Conservation (phyloP, 768 basidiomycete genomes). For the Galerina sulciceps region DNA sequence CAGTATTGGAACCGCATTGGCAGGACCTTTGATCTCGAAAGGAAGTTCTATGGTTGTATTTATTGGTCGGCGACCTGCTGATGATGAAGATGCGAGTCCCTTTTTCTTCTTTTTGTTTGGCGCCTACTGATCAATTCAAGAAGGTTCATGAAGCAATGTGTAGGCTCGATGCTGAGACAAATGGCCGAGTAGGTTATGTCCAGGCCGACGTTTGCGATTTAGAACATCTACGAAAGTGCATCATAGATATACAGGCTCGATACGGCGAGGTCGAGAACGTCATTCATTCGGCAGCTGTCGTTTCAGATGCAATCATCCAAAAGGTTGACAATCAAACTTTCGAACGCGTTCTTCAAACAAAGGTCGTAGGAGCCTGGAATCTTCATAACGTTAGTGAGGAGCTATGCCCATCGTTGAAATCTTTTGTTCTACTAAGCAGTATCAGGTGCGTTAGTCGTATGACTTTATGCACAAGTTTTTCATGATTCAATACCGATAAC, state of each 20-base stretch:
- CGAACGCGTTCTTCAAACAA: conserved; percentile 25
- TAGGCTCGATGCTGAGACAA: not conserved
- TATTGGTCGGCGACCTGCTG: conserved; percentile 18
- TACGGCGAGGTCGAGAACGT: conserved; percentile 16
- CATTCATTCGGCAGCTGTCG: conserved; percentile 28
- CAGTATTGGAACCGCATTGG: conserved; percentile 27
- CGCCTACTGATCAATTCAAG: not conserved
- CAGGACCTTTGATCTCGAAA: conserved; percentile 11
- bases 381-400: conserved; percentile 27
- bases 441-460: conserved; percentile 18
- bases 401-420: conserved; percentile 17
- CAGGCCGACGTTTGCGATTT: conserved; percentile 27
- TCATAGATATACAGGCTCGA: conserved; percentile 8
- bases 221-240: conserved; percentile 12
- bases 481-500: not conserved
- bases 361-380: conserved; percentile 31
- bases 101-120: not conserved
- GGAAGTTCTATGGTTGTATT: conserved; percentile 20
- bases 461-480: not conserved
- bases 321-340: conserved; percentile 16
- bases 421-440: conserved; percentile 30
- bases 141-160: conserved; percentile 14
- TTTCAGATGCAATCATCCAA: conserved; percentile 26
- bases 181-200: conserved; percentile 16
- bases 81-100: conserved; percentile 8